Evolutionary conservation across 78 protist species (phyloP).

Genomic region (Guillardia theta): DNA sequence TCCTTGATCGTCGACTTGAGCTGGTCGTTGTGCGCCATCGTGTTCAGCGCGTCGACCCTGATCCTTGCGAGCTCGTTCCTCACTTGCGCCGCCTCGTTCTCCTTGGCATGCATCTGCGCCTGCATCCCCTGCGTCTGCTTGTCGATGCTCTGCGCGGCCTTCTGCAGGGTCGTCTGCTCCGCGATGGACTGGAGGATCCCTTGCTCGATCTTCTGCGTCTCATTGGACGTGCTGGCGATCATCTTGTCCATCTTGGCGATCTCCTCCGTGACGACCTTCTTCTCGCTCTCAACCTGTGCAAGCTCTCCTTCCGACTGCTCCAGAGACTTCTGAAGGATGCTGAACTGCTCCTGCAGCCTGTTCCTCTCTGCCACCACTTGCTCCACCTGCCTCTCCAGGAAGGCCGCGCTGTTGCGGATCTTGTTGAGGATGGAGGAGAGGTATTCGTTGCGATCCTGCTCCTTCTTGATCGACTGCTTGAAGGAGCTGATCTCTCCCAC

Average conservation of each 20-base stretch:
- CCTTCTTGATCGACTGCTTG: slow-evolving; percentile 5
- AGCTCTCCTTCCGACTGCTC: neutral
- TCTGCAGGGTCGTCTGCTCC: slow-evolving; percentile 31
- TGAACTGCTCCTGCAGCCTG: neutral
- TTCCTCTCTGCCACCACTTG: neutral
- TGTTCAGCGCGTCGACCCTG: slow-evolving; percentile 30
- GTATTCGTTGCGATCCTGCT: slow-evolving; percentile 11
- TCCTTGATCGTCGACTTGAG: slow-evolving; percentile 32
- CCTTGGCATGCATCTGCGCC: slow-evolving; percentile 12
- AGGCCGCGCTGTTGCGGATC: neutral
- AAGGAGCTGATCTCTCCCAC: neutral
- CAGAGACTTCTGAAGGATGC: neutral
- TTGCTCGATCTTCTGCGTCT: neutral
- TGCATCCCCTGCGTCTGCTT: neutral
- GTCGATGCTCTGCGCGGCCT: neutral
- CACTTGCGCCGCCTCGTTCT: slow-evolving; percentile 19
- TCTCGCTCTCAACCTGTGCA: neutral
- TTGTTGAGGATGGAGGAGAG: neutral
- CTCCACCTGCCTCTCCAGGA: neutral
- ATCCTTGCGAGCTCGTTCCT: slow-evolving; percentile 24
- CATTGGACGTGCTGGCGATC: neutral
- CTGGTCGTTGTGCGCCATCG: slow-evolving; percentile 31
- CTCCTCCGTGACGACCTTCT: neutral
- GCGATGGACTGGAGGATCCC: neutral
- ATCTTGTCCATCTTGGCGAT: neutral